phyloP scores from a whole-genome alignment of 306 rosid genomes.

The Mucuna pruriens region DNA sequence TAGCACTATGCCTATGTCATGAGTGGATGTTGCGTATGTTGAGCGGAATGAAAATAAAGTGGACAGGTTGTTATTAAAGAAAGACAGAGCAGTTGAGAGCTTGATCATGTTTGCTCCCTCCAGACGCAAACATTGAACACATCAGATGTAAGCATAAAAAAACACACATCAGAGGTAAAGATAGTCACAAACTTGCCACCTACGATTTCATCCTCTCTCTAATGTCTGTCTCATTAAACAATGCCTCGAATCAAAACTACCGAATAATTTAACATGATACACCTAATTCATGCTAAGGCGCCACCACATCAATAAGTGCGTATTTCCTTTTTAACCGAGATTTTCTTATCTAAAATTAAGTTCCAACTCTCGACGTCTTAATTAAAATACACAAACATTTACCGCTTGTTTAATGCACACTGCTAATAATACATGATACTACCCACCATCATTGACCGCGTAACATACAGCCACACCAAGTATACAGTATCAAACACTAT shows the following conservation, averaged over 20 bases:
- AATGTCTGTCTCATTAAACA: neutral
- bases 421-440: neutral
- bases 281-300: neutral
- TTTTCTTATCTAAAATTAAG: no score
- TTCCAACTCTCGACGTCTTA: no score
- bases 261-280: neutral
- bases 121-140: neutral
- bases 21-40: slow-evolving; percentile 8
- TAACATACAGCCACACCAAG: neutral
- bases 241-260: neutral
- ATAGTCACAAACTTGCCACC: neutral
- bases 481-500: neutral
- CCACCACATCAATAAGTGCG: no score
- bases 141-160: neutral
- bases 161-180: neutral
- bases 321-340: no score
- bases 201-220: neutral
- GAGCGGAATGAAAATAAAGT: neutral
- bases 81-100: slow-evolving; percentile 26
- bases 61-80: neutral
- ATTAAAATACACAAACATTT: no score
- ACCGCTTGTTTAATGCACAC: no score
- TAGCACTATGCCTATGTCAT: slow-evolving; percentile 3
- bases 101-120: slow-evolving; percentile 20
- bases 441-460: neutral